Percentiles rank a stretch among this genome's conserved stretches.
Conservation (phyloP, 2,329 filamentous ascomycete species). For the Aspergillus novofumigatus region DNA sequence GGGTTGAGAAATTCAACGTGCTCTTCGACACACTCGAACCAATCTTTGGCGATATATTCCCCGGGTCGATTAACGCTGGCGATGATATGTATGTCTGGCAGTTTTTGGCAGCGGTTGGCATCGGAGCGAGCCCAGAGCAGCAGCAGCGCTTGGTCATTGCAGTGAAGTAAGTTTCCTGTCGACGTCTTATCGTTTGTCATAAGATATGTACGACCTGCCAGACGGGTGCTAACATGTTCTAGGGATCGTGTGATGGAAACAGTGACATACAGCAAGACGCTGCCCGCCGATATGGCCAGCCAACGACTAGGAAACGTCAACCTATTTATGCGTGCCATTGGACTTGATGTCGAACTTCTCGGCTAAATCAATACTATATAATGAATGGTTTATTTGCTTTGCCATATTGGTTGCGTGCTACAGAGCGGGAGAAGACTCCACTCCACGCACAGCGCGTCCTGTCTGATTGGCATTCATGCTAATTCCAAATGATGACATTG, state of each 20-base stretch:
- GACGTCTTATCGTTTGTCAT: not conserved
- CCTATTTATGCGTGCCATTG: conserved; percentile 96
- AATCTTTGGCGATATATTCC: conserved; percentile 80
- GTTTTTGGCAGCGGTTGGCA: conserved; percentile 90
- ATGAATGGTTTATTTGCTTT: not conserved
- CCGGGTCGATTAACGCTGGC: conserved; percentile 79
- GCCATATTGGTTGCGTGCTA: not conserved
- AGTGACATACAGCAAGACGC: conserved; percentile 78
- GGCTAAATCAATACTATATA: conserved; percentile 40
- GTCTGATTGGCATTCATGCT: not conserved
- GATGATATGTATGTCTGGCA: conserved; percentile 98
- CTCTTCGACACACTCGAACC: conserved; percentile 87
- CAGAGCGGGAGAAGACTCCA: not conserved
- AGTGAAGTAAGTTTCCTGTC: conserved; percentile 62
- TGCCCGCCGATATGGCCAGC: conserved; percentile 79
- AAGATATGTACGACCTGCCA: not conserved
- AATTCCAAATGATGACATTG: not conserved
- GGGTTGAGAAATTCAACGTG: conserved; percentile 76
- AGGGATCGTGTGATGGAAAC: conserved; percentile 93
- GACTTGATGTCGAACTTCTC: conserved; percentile 85
- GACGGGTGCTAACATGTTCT: conserved; percentile 13
- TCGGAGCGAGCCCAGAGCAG: conserved; percentile 88
- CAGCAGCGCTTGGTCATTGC: conserved; percentile 91
- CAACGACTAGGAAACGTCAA: conserved; percentile 89
- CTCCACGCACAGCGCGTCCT: not conserved